Evolutionary conservation across 2,329 filamentous ascomycete species (phyloP), one percentile per base, ranked within the genome.

Genomic region (Fusarium mundagurra): DNA sequence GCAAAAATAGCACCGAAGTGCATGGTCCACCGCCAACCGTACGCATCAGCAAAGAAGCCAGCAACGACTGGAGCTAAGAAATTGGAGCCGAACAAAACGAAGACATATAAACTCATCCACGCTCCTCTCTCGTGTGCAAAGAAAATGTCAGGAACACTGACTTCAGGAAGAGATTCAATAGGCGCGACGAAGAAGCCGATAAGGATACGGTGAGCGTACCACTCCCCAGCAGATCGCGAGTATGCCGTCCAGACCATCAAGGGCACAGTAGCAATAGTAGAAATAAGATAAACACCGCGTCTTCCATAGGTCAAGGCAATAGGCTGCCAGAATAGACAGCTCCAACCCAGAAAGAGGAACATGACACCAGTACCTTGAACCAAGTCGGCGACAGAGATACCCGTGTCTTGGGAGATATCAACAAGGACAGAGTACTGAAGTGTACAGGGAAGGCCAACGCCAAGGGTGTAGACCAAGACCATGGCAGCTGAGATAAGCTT

Each of bases 261-360:
- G 0, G 55, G 55, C 0, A 59, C 41, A 36, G 55, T 18, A 16
- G 55, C 55, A 11, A 59, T 12, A 10, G 55, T 59, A 3, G 55
- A 59, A 5, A 59, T 50, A 20, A 64, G 61, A 18, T 64, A 64
- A 13, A 64, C 61, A 3, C 55, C 51, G 1, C 62, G 38, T 9
- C 59, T 48, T 17, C 62, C 62, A 27, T 62, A 64, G 0, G 58
- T 44, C 13, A 50, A 16, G 12, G 62, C 62, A 14, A 64, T n/a
- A 27, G 44, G 44, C n/a, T 64, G 62, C 62, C 57, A 62, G 31
- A 64, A 61, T 2, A 64, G 24, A 50, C 44, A 50, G 7, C 62
- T 34, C 62, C 57, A 64, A 1, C 62, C 62, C 12, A 62, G 57
- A 24, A 50, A 50, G 14, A 64, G 43, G 20, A 62, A 64, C 62